Conservation (phyloP, 768 basidiomycete genomes). For the Naematelia aurantialba region DNA sequence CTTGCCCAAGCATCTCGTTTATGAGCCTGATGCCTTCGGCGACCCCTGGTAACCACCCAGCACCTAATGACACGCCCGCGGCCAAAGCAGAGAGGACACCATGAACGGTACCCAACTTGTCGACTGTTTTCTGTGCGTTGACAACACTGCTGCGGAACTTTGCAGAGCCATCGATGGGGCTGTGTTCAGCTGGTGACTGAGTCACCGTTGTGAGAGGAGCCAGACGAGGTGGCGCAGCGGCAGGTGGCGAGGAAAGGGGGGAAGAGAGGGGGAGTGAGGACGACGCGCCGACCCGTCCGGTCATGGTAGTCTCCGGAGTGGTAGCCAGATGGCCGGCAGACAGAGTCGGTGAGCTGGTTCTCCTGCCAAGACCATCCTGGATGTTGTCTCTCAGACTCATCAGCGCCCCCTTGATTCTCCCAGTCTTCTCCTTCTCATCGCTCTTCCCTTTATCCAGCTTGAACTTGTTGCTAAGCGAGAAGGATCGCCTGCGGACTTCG, state of each 20-base stretch:
- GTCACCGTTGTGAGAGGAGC: neutral
- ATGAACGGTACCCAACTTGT: slow-evolving; percentile 18
- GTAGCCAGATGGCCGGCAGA: neutral
- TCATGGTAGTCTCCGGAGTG: neutral
- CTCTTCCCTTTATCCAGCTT: neutral
- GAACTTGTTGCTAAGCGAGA: neutral
- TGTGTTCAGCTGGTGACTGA: neutral
- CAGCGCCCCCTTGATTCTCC: neutral
- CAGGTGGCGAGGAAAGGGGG: neutral
- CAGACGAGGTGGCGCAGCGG: neutral
- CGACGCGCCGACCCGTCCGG: neutral
- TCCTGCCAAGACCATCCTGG: neutral
- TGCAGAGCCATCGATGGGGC: neutral
- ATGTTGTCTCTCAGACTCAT: neutral
- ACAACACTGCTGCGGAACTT: slow-evolving; percentile 1
- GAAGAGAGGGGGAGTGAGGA: neutral
- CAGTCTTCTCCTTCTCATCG: slow-evolving; percentile 1
- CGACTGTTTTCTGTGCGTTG: slow-evolving; percentile 24
- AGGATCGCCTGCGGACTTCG: neutral
- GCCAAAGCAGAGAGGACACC: slow-evolving; percentile 14
- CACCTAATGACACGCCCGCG: slow-evolving; percentile 11
- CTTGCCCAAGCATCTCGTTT: slow-evolving; percentile 21
- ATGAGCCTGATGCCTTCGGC: slow-evolving; percentile 28
- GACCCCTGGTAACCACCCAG: slow-evolving; percentile 32
- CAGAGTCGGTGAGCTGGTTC: neutral